Percentiles rank a stretch among this genome's conserved stretches.
These are phyloP conservation scores for Apiospora arundinis DNA, from an alignment of 2,329 filamentous ascomycete genomes.

Conservation along the genomic window DNA sequence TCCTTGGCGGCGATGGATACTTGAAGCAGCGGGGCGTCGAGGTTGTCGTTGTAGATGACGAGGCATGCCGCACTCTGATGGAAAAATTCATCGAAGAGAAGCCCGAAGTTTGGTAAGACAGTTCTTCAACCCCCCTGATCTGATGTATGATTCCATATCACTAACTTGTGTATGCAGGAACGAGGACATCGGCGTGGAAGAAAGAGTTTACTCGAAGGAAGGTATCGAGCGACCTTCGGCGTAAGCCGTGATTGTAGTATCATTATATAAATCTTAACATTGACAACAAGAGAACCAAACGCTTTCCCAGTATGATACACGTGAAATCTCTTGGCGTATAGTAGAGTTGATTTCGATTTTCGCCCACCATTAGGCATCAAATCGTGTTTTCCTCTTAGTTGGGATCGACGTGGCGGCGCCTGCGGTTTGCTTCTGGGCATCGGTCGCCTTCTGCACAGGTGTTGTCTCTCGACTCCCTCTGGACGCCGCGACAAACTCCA, in stretches of 20 bases:
- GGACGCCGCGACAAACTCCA: slow-evolving; percentile 56
- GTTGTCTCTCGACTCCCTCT: slow-evolving; percentile 27
- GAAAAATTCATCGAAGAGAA: slow-evolving; percentile 74
- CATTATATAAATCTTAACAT: background rate
- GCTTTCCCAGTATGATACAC: background rate
- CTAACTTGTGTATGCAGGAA: slow-evolving; percentile 31
- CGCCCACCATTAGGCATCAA: slow-evolving; percentile 32
- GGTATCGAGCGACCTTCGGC: slow-evolving; percentile 2
- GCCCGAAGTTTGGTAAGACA: slow-evolving; percentile 70
- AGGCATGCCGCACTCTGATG: slow-evolving; percentile 73
- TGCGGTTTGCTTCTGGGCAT: slow-evolving; percentile 14
- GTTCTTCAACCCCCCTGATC: slow-evolving; percentile 26
- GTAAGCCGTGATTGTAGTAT: background rate
- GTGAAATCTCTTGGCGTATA: background rate
- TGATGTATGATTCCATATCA: background rate
- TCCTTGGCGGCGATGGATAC: slow-evolving; percentile 75
- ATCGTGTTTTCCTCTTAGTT: slow-evolving; percentile 44
- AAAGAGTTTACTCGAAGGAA: slow-evolving; percentile 38
- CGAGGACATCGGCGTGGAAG: slow-evolving; percentile 40
- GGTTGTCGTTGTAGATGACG: slow-evolving; percentile 72
- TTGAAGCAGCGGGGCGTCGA: slow-evolving; percentile 72
- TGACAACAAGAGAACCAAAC: background rate
- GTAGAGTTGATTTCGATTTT: background rate
- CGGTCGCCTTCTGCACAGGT: slow-evolving; percentile 23
- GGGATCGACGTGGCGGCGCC: slow-evolving; percentile 25